Evolutionary conservation across 495 filamentous ascomycete genomes (phyloP), one percentile per base, ranked within the genome.

Genomic region (Penicillium nucicola): DNA sequence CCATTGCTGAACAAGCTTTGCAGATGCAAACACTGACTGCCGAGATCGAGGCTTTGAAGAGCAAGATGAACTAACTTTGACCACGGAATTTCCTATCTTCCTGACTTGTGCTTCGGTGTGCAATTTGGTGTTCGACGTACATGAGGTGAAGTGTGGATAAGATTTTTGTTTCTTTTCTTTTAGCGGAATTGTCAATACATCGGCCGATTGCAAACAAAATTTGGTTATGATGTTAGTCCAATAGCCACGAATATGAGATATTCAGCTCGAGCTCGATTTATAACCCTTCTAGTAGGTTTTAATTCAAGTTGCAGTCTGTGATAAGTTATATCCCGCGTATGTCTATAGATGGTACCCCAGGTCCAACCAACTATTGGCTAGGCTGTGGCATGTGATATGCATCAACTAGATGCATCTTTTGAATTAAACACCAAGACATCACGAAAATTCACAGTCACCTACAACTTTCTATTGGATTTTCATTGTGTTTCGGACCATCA

Each of bases 21-120:
- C 71, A 76, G 48, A 65, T 77, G 60, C 66, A 75, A 52, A 68
- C 52, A 13, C 57, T 77, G 45, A 70, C 72, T 4, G 64, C 70
- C 9, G 72, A 76, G 58, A 70, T 77, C 18, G 72, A 76, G 35
- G 62, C 71, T 15, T 65, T 77, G 34, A 75, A 75, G 62, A 65
- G 61, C 57, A 75, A 76, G 53, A 49, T 72, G 52, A 64, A 56
- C 49, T 74, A 65, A 50, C 32, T 48, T 42, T 40, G 13, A 28
- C 40, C 46, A 8, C 31, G 15, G 19, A 37, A 37, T 30, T 17
- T 39, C 30, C 17, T 14, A 22, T 45, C 28, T 44, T 44, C 8
- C 20, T 18, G 35, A 18, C 12, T 32, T 31, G 37, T 25, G 37
- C 25, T 32, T 28, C 15, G 19, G 11, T 8, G 20, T 45, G 39